These are phyloP conservation scores for Pseudogymnoascus sp. DNA, from an alignment of 2,329 filamentous ascomycete genomes.

Conservation along the genomic window DNA sequence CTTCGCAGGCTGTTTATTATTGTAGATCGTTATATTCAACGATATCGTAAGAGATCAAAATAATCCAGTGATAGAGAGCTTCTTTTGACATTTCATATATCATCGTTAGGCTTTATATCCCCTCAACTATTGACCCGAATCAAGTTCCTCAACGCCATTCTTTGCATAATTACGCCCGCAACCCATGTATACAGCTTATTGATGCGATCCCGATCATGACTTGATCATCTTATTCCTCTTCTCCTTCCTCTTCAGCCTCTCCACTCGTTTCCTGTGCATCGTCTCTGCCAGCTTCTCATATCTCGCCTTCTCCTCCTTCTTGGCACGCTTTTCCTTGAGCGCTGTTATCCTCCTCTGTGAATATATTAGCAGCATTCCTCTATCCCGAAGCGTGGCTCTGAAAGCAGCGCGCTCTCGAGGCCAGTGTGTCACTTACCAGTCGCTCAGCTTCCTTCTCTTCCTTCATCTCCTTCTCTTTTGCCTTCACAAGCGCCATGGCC, in stretches of 20 bases:
- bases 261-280: constrained; percentile 94
- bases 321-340: constrained; percentile 76
- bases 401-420: not conserved
- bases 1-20: not conserved
- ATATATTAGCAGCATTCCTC: constrained; percentile 10
- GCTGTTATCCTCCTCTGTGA: constrained; percentile 63
- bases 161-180: constrained; percentile 14
- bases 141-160: constrained; percentile 16
- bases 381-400: not conserved
- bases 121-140: not conserved
- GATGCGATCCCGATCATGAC: constrained; percentile 39
- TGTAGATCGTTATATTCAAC: not conserved
- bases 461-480: constrained; percentile 91
- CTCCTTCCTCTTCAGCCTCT: constrained; percentile 87
- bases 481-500: constrained; percentile 69
- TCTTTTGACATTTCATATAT: constrained; percentile 4
- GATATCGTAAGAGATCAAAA: not conserved
- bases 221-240: constrained; percentile 85
- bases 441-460: constrained; percentile 88
- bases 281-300: constrained; percentile 94
- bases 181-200: constrained; percentile 10
- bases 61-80: constrained; percentile 1
- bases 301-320: constrained; percentile 86
- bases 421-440: constrained; percentile 48
- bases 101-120: constrained; percentile 4